A percentile compares a stretch with the other conserved stretches of the same genome.
These are phyloP conservation scores for Clonostachys sp. DNA, from an alignment of 2,329 filamentous ascomycete species.

Conservation along the genomic window DNA sequence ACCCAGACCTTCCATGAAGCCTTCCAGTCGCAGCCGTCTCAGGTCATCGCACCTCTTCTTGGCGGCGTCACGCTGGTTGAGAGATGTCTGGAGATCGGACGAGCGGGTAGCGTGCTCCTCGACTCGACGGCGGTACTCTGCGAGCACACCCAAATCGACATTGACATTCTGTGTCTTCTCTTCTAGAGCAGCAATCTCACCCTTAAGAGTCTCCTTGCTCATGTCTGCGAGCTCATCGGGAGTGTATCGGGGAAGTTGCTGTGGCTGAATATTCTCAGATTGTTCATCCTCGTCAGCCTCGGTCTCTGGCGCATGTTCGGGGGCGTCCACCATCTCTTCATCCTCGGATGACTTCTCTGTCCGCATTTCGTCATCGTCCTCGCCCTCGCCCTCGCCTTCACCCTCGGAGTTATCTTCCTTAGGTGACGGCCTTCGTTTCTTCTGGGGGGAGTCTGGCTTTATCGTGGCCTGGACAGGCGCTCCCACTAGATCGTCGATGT, in stretches of 20 bases:
- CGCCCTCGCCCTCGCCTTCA: constrained; percentile 25
- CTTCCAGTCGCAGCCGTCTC: constrained; percentile 82
- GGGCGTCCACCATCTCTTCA: constrained; percentile 1
- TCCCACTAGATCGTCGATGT: constrained; percentile 63
- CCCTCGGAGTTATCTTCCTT: constrained; percentile 12
- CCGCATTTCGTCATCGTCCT: constrained; percentile 11
- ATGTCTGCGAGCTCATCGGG: constrained; percentile 64
- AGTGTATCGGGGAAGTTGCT: constrained; percentile 74
- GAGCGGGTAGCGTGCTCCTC: constrained; percentile 78
- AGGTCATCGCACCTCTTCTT: constrained; percentile 94
- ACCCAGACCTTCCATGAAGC: constrained; percentile 97
- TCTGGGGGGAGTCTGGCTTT: neutral
- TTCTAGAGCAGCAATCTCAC: constrained; percentile 57
- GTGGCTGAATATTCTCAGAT: constrained; percentile 12
- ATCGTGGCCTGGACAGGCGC: constrained; percentile 15
- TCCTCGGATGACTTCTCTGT: constrained; percentile 4
- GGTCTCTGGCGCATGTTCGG: constrained; percentile 8
- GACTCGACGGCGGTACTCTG: constrained; percentile 81
- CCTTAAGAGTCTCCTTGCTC: constrained; percentile 56
- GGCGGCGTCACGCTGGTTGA: constrained; percentile 74
- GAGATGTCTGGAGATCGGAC: constrained; percentile 76
- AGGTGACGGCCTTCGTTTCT: constrained; percentile 2
- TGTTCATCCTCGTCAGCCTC: constrained; percentile 16
- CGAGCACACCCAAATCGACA: constrained; percentile 83
- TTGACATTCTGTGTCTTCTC: constrained; percentile 76